phyloP scores from a whole-genome alignment of 805 yeast genomes.

The Candida caryicola region DNA sequence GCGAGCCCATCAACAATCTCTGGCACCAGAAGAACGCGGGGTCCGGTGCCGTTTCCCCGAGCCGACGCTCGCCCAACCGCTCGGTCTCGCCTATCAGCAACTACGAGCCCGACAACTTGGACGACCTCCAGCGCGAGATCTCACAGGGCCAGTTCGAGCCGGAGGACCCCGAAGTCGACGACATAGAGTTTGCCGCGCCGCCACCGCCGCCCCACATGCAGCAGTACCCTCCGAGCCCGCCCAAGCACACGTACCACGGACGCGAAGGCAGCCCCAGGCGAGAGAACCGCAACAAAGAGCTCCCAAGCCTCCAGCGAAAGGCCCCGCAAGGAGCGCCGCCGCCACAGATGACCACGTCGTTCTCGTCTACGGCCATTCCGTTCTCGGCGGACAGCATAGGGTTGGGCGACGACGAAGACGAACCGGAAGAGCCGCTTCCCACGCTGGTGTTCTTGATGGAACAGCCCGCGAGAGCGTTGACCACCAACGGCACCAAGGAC shows the following conservation, averaged over 20 bases:
- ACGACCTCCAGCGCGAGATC: conserved; percentile 7
- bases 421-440: conserved; percentile 26
- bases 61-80: conserved; percentile 5
- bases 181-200: conserved; percentile 13
- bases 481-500: conserved; percentile 15
- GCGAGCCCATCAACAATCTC: conserved; percentile 31
- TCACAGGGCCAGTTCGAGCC: background rate
- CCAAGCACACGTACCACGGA: background rate
- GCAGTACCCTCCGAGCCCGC: background rate
- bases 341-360: background rate
- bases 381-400: conserved; percentile 45
- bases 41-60: background rate
- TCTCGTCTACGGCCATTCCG: conserved; percentile 28
- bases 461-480: conserved; percentile 31
- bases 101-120: conserved; percentile 11
- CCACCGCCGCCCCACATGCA: conserved; percentile 25
- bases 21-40: conserved; percentile 20
- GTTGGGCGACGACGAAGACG: conserved; percentile 23
- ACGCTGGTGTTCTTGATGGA: conserved; percentile 37
- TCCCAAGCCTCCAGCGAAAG: background rate
- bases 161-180: conserved; percentile 12
- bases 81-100: conserved; percentile 21
- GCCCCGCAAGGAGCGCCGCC: background rate
- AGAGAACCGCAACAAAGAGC: background rate
- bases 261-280: background rate